Conservation (phyloP, 169 alveolate genomes). For the Eimeria acervulina region DNA sequence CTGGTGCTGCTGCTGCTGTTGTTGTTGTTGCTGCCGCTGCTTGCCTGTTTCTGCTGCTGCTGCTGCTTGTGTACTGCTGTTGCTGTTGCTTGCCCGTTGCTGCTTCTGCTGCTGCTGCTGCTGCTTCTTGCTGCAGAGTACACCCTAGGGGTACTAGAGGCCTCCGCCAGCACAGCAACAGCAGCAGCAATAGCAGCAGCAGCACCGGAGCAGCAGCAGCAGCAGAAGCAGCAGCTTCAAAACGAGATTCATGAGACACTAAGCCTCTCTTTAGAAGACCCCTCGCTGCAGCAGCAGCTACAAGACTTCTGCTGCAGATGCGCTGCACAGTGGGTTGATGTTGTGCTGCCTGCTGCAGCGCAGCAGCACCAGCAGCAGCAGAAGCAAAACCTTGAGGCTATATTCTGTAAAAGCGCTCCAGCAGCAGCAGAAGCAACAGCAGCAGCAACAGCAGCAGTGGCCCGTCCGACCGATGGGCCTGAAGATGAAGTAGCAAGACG, state of each 20-base stretch:
- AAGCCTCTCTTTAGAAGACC: conserved; percentile 26
- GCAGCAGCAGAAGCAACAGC: conserved; percentile 54
- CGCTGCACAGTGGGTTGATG: conserved; percentile 18
- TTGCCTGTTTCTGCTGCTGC: no score
- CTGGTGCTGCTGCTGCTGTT: background rate
- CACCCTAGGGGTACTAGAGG: conserved; percentile 13
- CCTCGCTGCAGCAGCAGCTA: conserved; percentile 62
- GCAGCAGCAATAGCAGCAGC: conserved; percentile 29
- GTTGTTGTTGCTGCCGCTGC: background rate
- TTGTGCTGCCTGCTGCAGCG: conserved; percentile 33
- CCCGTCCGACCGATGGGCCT: background rate
- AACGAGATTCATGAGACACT: conserved; percentile 18
- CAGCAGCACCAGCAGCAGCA: conserved; percentile 57
- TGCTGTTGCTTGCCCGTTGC: background rate
- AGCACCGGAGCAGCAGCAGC: conserved; percentile 30
- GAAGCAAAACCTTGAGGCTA: conserved; percentile 38
- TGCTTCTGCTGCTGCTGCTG: no score
- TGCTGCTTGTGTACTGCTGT: background rate
- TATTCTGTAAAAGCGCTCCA: background rate
- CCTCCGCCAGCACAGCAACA: background rate
- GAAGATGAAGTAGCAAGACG: conserved; percentile 35
- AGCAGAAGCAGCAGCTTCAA: conserved; percentile 30
- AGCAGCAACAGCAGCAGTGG: conserved; percentile 2
- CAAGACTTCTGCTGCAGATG: conserved; percentile 30
- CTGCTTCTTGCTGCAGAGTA: conserved; percentile 21